A percentile compares a stretch with the other conserved stretches of the same genome.
Conservation (phyloP, 331 rosid genomes). For the Rhamnella rubrinervis region DNA sequence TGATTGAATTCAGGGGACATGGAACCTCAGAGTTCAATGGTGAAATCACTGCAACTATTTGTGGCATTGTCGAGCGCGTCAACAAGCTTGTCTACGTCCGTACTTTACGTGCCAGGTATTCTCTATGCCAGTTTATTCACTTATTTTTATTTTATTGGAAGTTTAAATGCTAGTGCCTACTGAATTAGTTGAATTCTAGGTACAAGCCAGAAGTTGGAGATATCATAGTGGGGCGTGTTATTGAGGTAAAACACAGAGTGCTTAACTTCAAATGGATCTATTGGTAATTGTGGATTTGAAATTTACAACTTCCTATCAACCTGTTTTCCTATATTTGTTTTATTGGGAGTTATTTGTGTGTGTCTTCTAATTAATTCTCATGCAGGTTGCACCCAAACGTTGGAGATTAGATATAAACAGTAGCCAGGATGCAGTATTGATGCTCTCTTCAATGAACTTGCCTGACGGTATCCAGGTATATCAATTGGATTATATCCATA, state of each 20-base stretch:
- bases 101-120: conserved; percentile 63
- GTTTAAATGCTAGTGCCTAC: neutral
- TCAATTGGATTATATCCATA: neutral
- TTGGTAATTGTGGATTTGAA: neutral
- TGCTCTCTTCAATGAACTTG: conserved; percentile 95
- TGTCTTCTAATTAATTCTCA: neutral
- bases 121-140: neutral
- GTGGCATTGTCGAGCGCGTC: conserved; percentile 86
- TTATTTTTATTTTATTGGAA: neutral
- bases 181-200: conserved; percentile 36
- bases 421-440: conserved; percentile 78
- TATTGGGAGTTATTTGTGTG: neutral
- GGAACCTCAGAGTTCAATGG: conserved; percentile 76
- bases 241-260: conserved; percentile 50
- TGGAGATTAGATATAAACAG: conserved; percentile 86
- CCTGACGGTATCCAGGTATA: conserved; percentile 95
- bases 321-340: neutral
- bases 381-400: conserved; percentile 82
- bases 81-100: conserved; percentile 91
- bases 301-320: too few species aligned
- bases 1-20: conserved; percentile 56
- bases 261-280: neutral
- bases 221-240: conserved; percentile 77
- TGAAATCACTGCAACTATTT: conserved; percentile 73
- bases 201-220: conserved; percentile 97